Base-by-base conservation (phyloP, 768 basidiomycete species). In the Amanita rimosa region DNA sequence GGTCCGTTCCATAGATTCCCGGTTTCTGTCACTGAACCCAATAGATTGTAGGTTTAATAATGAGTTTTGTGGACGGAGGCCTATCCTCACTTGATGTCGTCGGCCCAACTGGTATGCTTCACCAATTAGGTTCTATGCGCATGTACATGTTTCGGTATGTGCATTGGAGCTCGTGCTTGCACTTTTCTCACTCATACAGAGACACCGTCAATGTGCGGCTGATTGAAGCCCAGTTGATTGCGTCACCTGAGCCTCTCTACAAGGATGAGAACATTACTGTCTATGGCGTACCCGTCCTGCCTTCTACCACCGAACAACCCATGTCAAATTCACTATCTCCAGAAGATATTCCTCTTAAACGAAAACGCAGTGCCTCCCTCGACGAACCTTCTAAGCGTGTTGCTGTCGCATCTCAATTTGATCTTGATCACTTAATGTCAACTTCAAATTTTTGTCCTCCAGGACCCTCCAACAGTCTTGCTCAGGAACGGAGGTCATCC, bases 51-150 rank as follows among this genome's bases (percentile, higher is more conserved):
- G 91, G 90, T 0, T 59, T 90, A 8, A 51, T 90, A 17, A 87
- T 94, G 87, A 78, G 79, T 1, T 69, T 85, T 50, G 87, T 87
- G 13, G 93, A 95, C 65, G 73, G 74, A 0, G 74, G 76, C 0
- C 72, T 80, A 27, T 62, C 69, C 14, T 66, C 72, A 36, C 54
- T 95, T 31, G 65, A 76, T 39, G 56, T 95, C 17, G 64, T 77
- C 17, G 93, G 91, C 3, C 92, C 92, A 2, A 70, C 70, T 10
- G 89, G 87, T 27, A 61, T 85, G n/a, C 58, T 71, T 13, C 87
- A 92, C 60, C 72, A 72, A 50, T 57, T 92, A 33, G 83, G 87
- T 14, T 72, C 81, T 2, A 80, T 83, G 74, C 73, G 90, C 8
- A 64, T 70, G 29, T 87, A 81, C 55, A 71, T 78, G 0, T 78